Evolutionary conservation across 768 basidiomycete genomes (phyloP), one percentile per base, ranked within the genome.

Genomic region (Boletus coccyginus): DNA sequence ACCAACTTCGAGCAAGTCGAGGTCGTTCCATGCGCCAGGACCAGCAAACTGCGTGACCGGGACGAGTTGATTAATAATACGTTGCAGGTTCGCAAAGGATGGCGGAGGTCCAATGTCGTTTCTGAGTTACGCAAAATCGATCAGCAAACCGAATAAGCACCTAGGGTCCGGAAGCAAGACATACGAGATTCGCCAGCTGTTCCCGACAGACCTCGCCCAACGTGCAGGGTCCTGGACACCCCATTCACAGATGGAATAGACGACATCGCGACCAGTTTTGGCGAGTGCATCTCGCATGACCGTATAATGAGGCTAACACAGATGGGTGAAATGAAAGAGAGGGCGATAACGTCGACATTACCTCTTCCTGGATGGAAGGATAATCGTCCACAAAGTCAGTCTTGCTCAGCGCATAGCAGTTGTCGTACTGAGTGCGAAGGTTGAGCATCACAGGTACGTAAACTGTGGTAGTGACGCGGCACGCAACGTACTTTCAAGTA

Each of bases 1-100:
- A 7, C 81, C 80, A 19, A 82, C 80, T 61, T 81, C 79, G 35
- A 84, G 72, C 70, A 82, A 66, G 62, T 83, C 81, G 21, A 83
- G 69, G 63, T 84, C 81, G 58, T 79, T 79, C 74, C 74, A 78
- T 33, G 67, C 72, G 19, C 78, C 81, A 1, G 71, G 77, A 36
- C 74, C 73, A 24, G 81, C 77, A 57, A 79, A 81, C 50, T 72
- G 70, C 29, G 80, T 77, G 27, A 82, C 74, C 5, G 80, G 82
- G 6, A 81, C 81, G 2, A 61, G 43, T 9, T 61, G 54, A 40
- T 61, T 61, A 29, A 61, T 40, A 47, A 61, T 59, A n/a, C 58
- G 60, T 6, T 43, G 43, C n/a, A 61, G 33, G 32, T n/a, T 56
- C 29, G 39, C 60, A 44, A 56, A 62, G 3, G 57, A 59, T 38